These are phyloP conservation scores for Cryomyces minteri DNA, from an alignment of 495 filamentous ascomycete species.

Conservation along the genomic window DNA sequence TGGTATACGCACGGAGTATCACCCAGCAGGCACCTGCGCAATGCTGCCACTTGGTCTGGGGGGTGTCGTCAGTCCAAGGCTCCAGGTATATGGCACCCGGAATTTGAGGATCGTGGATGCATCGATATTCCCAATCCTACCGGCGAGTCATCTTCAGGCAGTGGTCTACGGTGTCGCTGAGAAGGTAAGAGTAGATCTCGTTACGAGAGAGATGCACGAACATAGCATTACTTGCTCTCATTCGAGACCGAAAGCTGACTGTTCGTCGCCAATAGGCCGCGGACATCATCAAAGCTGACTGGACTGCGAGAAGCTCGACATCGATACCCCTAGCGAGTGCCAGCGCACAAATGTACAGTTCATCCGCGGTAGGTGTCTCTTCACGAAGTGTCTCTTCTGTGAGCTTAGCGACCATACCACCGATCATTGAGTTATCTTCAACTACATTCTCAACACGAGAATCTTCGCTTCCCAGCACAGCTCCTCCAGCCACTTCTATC, in stretches of 20 bases:
- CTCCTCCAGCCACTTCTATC: too few species aligned
- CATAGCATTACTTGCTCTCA: not conserved
- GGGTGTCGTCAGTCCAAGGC: slow-evolving; percentile 29
- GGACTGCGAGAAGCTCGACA: not conserved
- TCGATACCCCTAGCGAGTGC: too few species aligned
- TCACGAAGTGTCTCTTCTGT: too few species aligned
- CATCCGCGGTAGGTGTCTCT: too few species aligned
- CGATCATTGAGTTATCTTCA: too few species aligned
- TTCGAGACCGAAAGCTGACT: not conserved
- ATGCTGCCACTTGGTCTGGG: slow-evolving; percentile 30
- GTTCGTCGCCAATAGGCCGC: not conserved
- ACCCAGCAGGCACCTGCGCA: slow-evolving; percentile 30
- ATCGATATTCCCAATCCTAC: slow-evolving; percentile 25
- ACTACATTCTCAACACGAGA: too few species aligned
- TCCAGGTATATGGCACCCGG: slow-evolving; percentile 28
- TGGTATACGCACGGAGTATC: slow-evolving; percentile 7
- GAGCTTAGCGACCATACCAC: too few species aligned
- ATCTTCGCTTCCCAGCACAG: too few species aligned
- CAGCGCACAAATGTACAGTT: too few species aligned
- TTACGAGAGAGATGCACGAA: too few species aligned
- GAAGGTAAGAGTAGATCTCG: slow-evolving; percentile 10
- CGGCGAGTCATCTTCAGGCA: slow-evolving; percentile 31
- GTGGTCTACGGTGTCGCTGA: slow-evolving; percentile 32
- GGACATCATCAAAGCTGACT: not conserved
- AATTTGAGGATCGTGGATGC: slow-evolving; percentile 35